These are phyloP conservation scores for Isatis lusitanica DNA, from an alignment of 441 rosid genomes.

Conservation along the genomic window DNA sequence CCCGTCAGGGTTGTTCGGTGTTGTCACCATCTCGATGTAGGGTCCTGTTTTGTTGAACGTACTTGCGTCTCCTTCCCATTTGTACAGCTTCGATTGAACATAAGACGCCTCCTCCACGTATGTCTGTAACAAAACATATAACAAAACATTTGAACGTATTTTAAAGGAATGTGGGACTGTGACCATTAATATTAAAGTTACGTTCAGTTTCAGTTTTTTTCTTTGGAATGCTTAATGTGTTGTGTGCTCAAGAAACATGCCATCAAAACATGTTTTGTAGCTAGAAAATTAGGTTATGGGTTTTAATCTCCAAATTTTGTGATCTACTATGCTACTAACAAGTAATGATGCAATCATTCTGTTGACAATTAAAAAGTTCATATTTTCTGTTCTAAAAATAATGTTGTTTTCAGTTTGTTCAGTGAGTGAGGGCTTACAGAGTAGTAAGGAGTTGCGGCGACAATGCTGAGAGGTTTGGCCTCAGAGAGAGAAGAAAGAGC, in stretches of 20 bases:
- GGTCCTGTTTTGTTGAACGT: constrained; percentile 51
- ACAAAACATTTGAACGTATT: not conserved
- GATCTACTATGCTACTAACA: not conserved
- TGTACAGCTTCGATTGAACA: constrained; percentile 54
- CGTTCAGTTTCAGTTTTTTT: not conserved
- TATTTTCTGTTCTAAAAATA: not conserved
- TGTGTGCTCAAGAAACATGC: not conserved
- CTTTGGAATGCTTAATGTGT: not conserved
- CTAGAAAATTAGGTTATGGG: not conserved
- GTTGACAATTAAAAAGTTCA: not conserved
- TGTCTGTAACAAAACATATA: constrained; percentile 44
- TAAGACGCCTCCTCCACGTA: constrained; percentile 54
- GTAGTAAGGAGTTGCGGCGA: constrained; percentile 80
- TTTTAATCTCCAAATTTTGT: not conserved
- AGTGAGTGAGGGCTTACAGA: constrained; percentile 49
- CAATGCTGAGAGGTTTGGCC: constrained; percentile 60
- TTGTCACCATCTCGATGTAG: constrained; percentile 64
- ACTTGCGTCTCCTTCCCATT: constrained; percentile 83
- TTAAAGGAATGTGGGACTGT: not conserved
- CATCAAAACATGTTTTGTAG: not conserved
- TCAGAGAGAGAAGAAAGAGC: constrained; percentile 54
- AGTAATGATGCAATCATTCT: not conserved
- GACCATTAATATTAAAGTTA: not conserved
- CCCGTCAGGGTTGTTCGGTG: constrained; percentile 91
- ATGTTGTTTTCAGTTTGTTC: not conserved